Base-by-base conservation (phyloP, 177 flowering plant genomes). In the Vitis hybrid region DNA sequence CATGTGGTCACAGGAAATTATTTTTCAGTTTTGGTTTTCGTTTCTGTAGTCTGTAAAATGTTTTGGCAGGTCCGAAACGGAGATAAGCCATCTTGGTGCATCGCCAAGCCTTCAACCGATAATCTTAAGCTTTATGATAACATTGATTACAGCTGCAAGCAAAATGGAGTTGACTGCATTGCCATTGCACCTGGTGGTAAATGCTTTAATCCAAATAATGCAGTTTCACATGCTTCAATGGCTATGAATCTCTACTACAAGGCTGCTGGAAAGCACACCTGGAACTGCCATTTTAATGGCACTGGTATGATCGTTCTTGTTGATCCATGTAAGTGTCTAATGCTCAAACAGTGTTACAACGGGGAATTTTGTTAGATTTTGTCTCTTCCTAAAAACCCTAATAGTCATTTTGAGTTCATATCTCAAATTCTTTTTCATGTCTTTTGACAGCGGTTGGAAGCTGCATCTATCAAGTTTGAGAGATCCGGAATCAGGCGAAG, bases 211-310 rank as follows among this genome's bases (percentile, higher is more conserved):
- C 78, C 78, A 10, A 22, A 74, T 50, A 64, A 16, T 13, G 3
- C 12, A 15, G 15, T 49, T 8, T 52, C 63, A 1, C 76, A 69
- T 31, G 76, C 76, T 22, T 63, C 72, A 2, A 56, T 13, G 31
- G 72, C 60, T 45, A 74, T 74, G 72, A 75, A 75, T 64, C 75
- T 71, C 61, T 75, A 59, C 68, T 75, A 66, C 59, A 55, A 56
- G 51, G 26, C 67, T 13, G 53, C 55, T 15, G 76, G 76, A 11
- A 69, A 69, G 59, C 31, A 74, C 8, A 3, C 50, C 3, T 74
- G 71, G 72, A 50, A 74, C 39, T 74, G 71, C 39, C 33, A 70
- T 45, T 75, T 75, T 51, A 51, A 31, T 51, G 77, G 77, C 51
- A 69, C 77, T 39, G 77, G 72, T 33, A 31, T 69, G 18, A 12